Evolutionary conservation across 257 asterid genomes (phyloP).

Genomic region (Orobanche coerulescens): DNA sequence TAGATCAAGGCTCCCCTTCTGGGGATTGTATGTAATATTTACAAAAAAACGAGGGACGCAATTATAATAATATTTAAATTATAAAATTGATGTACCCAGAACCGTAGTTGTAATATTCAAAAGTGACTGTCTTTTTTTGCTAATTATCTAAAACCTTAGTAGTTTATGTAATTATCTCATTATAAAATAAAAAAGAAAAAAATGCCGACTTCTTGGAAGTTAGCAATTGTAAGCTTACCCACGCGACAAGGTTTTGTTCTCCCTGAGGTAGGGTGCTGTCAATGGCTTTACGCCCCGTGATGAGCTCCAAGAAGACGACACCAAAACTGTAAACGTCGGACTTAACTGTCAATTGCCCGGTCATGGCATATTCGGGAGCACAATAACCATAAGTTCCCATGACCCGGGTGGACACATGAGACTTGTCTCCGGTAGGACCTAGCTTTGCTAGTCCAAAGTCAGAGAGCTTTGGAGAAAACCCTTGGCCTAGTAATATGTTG

Average conservation of each 20-base stretch:
- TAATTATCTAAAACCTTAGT: background rate
- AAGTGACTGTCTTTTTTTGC: background rate
- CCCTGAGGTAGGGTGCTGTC: conserved; percentile 82
- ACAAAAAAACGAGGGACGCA: too few relatives aligned
- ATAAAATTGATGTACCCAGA: too few relatives aligned
- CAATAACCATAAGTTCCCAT: conserved; percentile 99
- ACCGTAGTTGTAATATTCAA: background rate
- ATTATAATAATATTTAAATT: too few relatives aligned
- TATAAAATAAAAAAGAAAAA: background rate
- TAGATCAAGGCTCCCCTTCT: too few relatives aligned
- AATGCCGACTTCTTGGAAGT: background rate
- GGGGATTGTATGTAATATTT: too few relatives aligned
- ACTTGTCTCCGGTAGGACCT: conserved; percentile 99
- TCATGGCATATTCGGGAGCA: conserved; percentile 99
- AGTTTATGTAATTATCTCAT: background rate
- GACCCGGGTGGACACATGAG: conserved; percentile 97
- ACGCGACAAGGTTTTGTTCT: conserved; percentile 87
- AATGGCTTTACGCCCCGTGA: conserved; percentile 95
- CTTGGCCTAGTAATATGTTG: conserved; percentile 87
- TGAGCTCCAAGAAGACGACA: conserved; percentile 89
- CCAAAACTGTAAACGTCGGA: conserved; percentile 98
- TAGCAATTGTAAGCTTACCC: conserved; percentile 41
- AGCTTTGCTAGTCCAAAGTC: conserved; percentile 98
- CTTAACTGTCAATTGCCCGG: conserved; percentile 92
- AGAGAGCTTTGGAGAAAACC: conserved; percentile 73